Conservation (phyloP, 2,329 filamentous ascomycete genomes). For the Aulographum hederae region DNA sequence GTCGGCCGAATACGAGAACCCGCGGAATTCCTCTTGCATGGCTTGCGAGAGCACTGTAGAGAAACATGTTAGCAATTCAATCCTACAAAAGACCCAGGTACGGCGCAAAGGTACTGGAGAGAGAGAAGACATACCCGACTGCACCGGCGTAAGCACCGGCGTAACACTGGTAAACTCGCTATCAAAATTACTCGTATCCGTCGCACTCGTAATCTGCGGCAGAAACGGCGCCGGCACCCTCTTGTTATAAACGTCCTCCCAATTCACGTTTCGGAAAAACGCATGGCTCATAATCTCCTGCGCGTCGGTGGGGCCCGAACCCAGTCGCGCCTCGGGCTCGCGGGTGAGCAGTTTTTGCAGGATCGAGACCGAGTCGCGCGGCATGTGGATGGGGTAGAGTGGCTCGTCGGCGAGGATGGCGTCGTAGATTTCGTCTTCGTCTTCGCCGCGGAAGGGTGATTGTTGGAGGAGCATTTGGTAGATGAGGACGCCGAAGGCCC, state of each 20-base stretch:
- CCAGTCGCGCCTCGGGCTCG: conserved; percentile 82
- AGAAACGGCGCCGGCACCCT: conserved; percentile 74
- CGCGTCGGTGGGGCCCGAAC: conserved; percentile 88
- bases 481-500: conserved; percentile 96
- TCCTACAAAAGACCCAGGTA: no score
- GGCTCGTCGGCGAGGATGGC: conserved; percentile 95
- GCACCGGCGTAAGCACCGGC: conserved; percentile 87
- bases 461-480: conserved; percentile 99
- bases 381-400: conserved; percentile 97
- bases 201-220: conserved; percentile 75
- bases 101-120: conserved; percentile 2
- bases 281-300: conserved; percentile 98
- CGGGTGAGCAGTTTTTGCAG: conserved; percentile 92
- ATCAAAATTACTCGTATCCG: conserved; percentile 99
- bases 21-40: conserved; percentile 98
- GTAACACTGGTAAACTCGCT: conserved; percentile 97
- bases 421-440: conserved; percentile 98
- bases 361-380: conserved; percentile 90
- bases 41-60: conserved; percentile 74
- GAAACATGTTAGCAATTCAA: conserved; percentile 9
- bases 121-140: conserved; percentile 56
- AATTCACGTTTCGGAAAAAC: conserved; percentile 95
- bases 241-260: conserved; percentile 98
- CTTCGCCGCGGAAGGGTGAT: conserved; percentile 94
- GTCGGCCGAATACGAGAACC: conserved; percentile 92